These are phyloP conservation scores for Lachancea meyersii DNA, from an alignment of 805 yeast species.

Conservation along the genomic window DNA sequence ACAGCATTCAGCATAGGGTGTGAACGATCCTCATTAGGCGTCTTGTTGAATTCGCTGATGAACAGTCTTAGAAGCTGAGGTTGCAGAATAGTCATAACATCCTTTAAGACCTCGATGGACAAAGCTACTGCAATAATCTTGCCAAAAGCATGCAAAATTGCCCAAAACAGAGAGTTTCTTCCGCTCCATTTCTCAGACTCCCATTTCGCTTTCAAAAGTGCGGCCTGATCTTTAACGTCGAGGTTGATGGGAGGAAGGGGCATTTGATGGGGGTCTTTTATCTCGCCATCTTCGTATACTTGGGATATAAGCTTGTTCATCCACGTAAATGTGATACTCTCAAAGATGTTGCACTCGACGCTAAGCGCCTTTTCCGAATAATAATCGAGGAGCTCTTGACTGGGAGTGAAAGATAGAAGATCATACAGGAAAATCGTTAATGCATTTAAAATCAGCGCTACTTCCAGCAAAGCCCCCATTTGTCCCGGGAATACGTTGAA, in stretches of 20 bases:
- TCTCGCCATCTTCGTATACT: slow-evolving; percentile 35
- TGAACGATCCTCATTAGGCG: slow-evolving; percentile 12
- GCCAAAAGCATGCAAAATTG: slow-evolving; percentile 38
- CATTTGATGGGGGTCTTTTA: slow-evolving; percentile 37
- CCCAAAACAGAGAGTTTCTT: slow-evolving; percentile 30
- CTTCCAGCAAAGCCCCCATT: slow-evolving; percentile 22
- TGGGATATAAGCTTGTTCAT: slow-evolving; percentile 41
- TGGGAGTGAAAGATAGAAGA: slow-evolving; percentile 34
- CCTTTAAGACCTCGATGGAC: slow-evolving; percentile 36
- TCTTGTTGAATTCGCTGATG: slow-evolving; percentile 40
- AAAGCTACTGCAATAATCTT: slow-evolving; percentile 32
- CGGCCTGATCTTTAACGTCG: slow-evolving; percentile 32
- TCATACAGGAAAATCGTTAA: slow-evolving; percentile 37
- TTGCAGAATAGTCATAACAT: slow-evolving; percentile 39
- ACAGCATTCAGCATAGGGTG: slow-evolving; percentile 56
- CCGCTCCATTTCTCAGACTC: slow-evolving; percentile 28
- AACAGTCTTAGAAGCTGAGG: slow-evolving; percentile 52
- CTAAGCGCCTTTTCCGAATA: slow-evolving; percentile 31
- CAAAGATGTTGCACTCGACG: slow-evolving; percentile 28
- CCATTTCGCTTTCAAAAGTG: slow-evolving; percentile 34
- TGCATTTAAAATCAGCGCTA: slow-evolving; percentile 30
- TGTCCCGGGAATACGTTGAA: slow-evolving; percentile 20
- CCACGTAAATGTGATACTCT: slow-evolving; percentile 41
- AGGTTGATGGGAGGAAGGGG: slow-evolving; percentile 39
- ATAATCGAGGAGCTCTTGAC: slow-evolving; percentile 33